Evolutionary conservation across 495 filamentous ascomycete species (phyloP), one percentile per base, ranked within the genome.

Genomic region (Podospora appendiculata): DNA sequence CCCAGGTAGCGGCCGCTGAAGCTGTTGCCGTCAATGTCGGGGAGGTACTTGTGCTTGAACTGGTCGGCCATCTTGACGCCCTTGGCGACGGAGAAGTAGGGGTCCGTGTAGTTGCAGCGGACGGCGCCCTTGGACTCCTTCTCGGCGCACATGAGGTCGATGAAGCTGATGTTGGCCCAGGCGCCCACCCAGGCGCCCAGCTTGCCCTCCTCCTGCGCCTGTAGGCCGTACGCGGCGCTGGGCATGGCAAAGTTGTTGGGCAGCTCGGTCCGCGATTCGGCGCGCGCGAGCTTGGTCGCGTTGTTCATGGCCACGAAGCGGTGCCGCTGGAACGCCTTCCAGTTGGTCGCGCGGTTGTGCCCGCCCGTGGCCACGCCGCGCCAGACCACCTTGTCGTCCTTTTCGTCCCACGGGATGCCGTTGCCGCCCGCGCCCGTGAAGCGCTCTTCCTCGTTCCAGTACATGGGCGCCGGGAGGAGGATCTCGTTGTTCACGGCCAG

Each of bases 401-500:
- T 89, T 14, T 74, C 42, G 6, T 61, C 59, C 87, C 86, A 87
- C 16, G 66, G 50, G 13, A 71, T 68, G 40, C 52, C 53, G 11
- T 49, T 52, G 35, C 80, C 76, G 39, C 70, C 61, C 49, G 87
- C 77, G 46, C 82, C 82, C 4, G 74, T 76, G 69, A 89, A 91
- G n/a, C 85, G 79, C 49, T 77, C 69, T 45, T 90, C 83, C 8
- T 82, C 69, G 47, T 79, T 77, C 71, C 83, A 85, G 65, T 90
- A 89, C 82, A 87, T 86, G 47, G 87, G 80, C 0, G 84, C 80
- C 1, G 88, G 88, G 50, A 93, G 80, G 18, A 91, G 75, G 54
- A 92, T 86, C 52, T 92, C 88, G 63, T 88, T 90, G 69, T 90
- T 91, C 47, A 85, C 79, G 39, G 79, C 77, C 44, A 90, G 73